Evolutionary conservation across 1,284 basidiomycete genomes (phyloP).

Genomic region (Dichomitus squalens): DNA sequence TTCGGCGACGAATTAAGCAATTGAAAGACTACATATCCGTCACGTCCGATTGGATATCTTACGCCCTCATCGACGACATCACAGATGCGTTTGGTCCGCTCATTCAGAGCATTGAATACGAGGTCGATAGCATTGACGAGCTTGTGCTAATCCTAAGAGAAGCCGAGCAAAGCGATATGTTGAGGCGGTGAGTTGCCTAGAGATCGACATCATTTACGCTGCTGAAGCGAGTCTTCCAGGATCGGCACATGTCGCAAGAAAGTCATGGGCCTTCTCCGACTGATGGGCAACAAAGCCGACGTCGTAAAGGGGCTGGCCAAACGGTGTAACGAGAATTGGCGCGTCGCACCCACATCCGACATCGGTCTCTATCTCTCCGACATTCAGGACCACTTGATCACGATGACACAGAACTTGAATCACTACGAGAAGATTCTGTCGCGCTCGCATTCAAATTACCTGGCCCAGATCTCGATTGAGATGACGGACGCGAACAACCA

Average conservation of each 20-base stretch:
- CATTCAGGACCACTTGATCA: constrained; percentile 98
- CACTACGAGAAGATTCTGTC: constrained; percentile 99
- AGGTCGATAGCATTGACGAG: constrained; percentile 99
- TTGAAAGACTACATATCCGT: constrained; percentile 99
- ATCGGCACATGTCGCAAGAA: constrained; percentile 99
- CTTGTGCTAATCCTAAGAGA: constrained; percentile 95
- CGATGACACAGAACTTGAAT: constrained; percentile 99
- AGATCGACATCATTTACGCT: neutral
- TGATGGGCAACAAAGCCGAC: constrained; percentile 99
- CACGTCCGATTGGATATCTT: constrained; percentile 99
- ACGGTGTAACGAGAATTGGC: constrained; percentile 99
- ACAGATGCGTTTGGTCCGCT: constrained; percentile 99
- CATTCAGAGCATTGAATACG: constrained; percentile 98
- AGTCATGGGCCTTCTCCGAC: constrained; percentile 93
- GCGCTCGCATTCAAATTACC: constrained; percentile 98
- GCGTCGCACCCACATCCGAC: constrained; percentile 96
- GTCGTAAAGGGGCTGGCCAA: constrained; percentile 99
- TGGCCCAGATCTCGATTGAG: constrained; percentile 97
- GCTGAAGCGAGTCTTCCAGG: constrained; percentile 42
- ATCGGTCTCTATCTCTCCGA: constrained; percentile 96
- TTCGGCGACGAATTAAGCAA: constrained; percentile 97
- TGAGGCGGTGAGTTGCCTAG: constrained; percentile 48
- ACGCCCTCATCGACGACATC: constrained; percentile 99
- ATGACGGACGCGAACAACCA: constrained; percentile 99
- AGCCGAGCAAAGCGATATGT: constrained; percentile 81